These are phyloP conservation scores for Gentiana dahurica DNA, from an alignment of 257 asterid species.

Conservation along the genomic window DNA sequence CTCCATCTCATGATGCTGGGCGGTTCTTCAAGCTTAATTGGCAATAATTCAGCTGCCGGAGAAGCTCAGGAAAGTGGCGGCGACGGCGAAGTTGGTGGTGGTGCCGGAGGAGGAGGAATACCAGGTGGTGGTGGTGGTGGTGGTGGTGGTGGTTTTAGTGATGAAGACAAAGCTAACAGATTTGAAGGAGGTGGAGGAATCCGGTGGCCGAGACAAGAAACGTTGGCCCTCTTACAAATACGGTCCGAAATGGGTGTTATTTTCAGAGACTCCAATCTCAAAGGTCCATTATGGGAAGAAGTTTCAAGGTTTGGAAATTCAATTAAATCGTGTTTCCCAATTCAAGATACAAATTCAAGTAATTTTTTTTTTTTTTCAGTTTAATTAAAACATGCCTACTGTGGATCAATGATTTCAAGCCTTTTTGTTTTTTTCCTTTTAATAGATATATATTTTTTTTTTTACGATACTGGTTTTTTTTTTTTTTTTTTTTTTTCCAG, in stretches of 20 bases:
- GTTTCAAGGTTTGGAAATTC: constrained; percentile 48
- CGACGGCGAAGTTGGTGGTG: too few relatives aligned
- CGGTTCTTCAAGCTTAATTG: constrained; percentile 11
- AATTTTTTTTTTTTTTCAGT: too few relatives aligned
- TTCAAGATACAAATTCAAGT: too few relatives aligned
- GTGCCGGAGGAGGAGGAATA: constrained; percentile 18
- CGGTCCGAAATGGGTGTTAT: constrained; percentile 81
- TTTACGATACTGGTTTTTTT: constrained; percentile 13
- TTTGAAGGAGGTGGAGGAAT: constrained; percentile 48
- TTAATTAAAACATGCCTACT: too few relatives aligned
- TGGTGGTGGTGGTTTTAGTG: constrained; percentile 8
- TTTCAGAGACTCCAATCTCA: constrained; percentile 76
- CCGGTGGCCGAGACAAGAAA: constrained; percentile 96
- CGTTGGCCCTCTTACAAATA: constrained; percentile 71
- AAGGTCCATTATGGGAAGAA: constrained; percentile 97
- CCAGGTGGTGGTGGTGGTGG: constrained; percentile 13
- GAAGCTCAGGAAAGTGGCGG: constrained; percentile 56
- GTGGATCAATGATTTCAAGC: too few relatives aligned
- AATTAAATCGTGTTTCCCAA: too few relatives aligned
- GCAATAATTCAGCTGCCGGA: constrained; percentile 11
- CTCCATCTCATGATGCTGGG: constrained; percentile 39
- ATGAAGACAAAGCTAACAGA: constrained; percentile 18
- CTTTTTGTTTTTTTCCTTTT: too few relatives aligned
- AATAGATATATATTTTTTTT: neutral
- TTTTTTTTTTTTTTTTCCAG: constrained; percentile 18